Evolutionary conservation across 768 basidiomycete genomes (phyloP).

Genomic region (Mycena metata): DNA sequence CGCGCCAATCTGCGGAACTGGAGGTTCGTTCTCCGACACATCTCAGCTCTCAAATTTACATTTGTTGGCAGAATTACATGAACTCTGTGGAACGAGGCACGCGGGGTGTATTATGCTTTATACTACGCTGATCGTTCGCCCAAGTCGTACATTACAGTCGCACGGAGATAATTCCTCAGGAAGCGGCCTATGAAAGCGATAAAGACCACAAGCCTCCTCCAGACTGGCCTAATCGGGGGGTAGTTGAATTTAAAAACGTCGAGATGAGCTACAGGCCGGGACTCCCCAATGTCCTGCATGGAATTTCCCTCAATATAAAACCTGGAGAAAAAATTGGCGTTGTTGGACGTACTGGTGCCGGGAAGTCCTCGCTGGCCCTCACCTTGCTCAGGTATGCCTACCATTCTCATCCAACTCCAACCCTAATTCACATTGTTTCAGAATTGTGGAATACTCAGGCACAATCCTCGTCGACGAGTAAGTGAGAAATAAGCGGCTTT

Average conservation of each 20-base stretch:
- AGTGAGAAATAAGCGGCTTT: constrained; percentile 23
- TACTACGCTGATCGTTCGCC: not conserved
- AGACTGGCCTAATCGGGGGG: constrained; percentile 75
- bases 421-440: constrained; percentile 17
- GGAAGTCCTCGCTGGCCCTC: constrained; percentile 74
- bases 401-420: no score
- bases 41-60: not conserved
- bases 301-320: constrained; percentile 68
- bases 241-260: constrained; percentile 72
- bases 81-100: constrained; percentile 73
- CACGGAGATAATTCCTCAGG: constrained; percentile 66
- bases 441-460: constrained; percentile 79
- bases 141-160: constrained; percentile 69
- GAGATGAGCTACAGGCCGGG: constrained; percentile 76
- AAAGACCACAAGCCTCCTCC: constrained; percentile 64
- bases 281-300: constrained; percentile 79
- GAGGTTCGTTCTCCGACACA: constrained; percentile 56
- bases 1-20: constrained; percentile 74
- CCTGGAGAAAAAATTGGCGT: constrained; percentile 85
- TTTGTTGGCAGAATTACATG: constrained; percentile 66
- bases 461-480: constrained; percentile 75
- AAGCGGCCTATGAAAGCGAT: constrained; percentile 72
- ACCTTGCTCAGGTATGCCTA: constrained; percentile 28
- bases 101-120: not conserved
- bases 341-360: constrained; percentile 68